Percentiles rank a stretch among this genome's conserved stretches.
Conservation (phyloP, 305 asterid genomes). For the Ilex paraguariensis region DNA sequence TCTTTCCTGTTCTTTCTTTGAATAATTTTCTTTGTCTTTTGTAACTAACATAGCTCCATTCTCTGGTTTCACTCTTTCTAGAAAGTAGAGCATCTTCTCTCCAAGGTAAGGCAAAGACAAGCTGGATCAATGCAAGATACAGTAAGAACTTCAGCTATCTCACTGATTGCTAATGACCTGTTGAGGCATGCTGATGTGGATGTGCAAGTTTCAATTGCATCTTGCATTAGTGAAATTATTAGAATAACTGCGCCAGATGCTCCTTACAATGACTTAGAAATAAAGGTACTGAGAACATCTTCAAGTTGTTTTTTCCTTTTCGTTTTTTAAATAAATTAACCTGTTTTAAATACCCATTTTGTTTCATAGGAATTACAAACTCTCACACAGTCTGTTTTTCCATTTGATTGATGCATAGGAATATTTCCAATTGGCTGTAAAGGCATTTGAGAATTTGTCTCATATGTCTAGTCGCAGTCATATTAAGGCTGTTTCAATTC, state of each 20-base stretch:
- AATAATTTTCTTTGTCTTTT: neutral
- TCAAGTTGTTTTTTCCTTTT: neutral
- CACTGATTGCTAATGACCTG: slow-evolving; percentile 25
- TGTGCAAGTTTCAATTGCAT: slow-evolving; percentile 27
- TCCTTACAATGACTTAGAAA: slow-evolving; percentile 24
- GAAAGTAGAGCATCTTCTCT: slow-evolving; percentile 26
- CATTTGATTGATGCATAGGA: slow-evolving; percentile 23
- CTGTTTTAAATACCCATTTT: neutral
- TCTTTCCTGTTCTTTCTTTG: neutral
- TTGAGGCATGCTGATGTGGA: slow-evolving; percentile 25
- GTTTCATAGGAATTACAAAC: neutral
- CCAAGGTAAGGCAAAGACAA: slow-evolving; percentile 16
- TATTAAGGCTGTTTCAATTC: slow-evolving; percentile 22
- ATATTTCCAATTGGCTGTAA: slow-evolving; percentile 21
- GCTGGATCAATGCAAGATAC: slow-evolving; percentile 12
- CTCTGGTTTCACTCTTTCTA: slow-evolving; percentile 13
- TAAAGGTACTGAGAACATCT: slow-evolving; percentile 19
- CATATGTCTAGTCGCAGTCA: slow-evolving; percentile 23
- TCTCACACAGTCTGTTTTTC: slow-evolving; percentile 5
- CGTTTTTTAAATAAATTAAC: neutral
- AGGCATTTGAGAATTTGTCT: slow-evolving; percentile 27
- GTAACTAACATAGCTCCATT: neutral
- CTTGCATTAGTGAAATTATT: slow-evolving; percentile 32
- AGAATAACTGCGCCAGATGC: slow-evolving; percentile 35
- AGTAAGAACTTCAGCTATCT: slow-evolving; percentile 19